Percentiles rank a stretch among this genome's conserved stretches.
Evolutionary conservation across 2,329 filamentous ascomycete species (phyloP).

Genomic region (Daldinia sp.): DNA sequence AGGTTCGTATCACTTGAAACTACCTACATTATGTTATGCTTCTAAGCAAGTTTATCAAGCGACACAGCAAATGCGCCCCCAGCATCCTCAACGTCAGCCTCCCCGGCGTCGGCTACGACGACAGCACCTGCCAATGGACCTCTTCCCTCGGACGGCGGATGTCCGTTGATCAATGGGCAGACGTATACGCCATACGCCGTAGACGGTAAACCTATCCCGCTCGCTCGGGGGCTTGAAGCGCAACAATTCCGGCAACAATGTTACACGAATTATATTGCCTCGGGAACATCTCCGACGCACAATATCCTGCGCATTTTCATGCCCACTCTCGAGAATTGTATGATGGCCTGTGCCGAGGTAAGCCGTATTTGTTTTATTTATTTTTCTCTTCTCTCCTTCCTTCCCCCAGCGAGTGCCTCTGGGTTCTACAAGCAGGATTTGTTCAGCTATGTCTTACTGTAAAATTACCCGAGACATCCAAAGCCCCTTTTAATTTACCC

Average conservation of each 20-base stretch:
- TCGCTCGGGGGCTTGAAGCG: constrained; percentile 23
- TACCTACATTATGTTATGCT: too few relatives aligned
- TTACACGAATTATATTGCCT: constrained; percentile 44
- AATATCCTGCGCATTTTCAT: constrained; percentile 46
- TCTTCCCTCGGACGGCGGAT: constrained; percentile 44
- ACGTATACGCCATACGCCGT: constrained; percentile 45
- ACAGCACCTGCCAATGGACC: constrained; percentile 23
- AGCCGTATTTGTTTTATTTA: background rate
- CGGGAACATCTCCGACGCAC: constrained; percentile 32
- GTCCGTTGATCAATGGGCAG: constrained; percentile 42
- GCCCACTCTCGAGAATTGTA: constrained; percentile 47
- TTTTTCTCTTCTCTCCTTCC: background rate
- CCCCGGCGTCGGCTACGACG: constrained; percentile 19
- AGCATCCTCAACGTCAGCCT: background rate
- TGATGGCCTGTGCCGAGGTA: constrained; percentile 46
- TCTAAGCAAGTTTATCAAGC: background rate
- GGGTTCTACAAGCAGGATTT: background rate
- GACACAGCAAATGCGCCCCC: background rate
- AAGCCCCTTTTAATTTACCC: background rate
- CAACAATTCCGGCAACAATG: constrained; percentile 47
- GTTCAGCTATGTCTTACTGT: background rate
- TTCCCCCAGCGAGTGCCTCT: background rate
- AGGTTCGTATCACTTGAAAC: background rate
- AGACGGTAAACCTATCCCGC: constrained; percentile 44
- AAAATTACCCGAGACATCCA: background rate